Evolutionary conservation across 805 yeast genomes (phyloP).

Genomic region (Kuraishia ogatae): DNA sequence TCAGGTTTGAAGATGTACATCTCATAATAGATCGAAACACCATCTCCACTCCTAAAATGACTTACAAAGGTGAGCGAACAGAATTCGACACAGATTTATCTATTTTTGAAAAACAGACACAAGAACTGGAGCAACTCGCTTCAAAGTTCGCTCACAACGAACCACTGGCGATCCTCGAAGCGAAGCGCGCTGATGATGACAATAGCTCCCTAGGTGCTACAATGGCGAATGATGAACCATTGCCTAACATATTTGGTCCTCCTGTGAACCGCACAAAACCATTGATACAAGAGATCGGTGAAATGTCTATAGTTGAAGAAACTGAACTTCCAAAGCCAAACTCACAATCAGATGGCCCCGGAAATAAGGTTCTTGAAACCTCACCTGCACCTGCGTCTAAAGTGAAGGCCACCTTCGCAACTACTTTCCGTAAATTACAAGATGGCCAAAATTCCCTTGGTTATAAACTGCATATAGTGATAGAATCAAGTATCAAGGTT

Average conservation of each 20-base stretch:
- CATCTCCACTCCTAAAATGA: conserved; percentile 61
- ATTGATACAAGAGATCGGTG: conserved; percentile 47
- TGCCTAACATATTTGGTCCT: conserved; percentile 2
- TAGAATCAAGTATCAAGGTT: neutral
- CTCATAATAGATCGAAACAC: conserved; percentile 51
- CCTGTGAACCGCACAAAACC: conserved; percentile 21
- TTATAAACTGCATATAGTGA: neutral
- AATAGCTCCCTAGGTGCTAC: conserved; percentile 9
- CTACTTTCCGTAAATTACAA: neutral
- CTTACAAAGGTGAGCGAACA: conserved; percentile 55
- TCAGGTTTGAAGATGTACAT: conserved; percentile 27
- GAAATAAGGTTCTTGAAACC: neutral
- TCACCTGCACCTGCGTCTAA: neutral
- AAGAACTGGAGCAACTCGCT: conserved; percentile 20
- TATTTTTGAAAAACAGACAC: conserved; percentile 25
- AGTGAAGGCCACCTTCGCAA: neutral
- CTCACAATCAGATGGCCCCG: neutral
- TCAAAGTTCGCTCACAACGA: conserved; percentile 30
- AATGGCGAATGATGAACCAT: conserved; percentile 5
- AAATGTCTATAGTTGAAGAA: conserved; percentile 13
- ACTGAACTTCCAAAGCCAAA: neutral
- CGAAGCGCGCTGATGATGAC: conserved; percentile 18
- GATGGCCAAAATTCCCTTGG: neutral
- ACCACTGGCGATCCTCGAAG: conserved; percentile 34
- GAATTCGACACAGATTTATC: conserved; percentile 35